Conservation (phyloP, 1,284 basidiomycete genomes). For the Tetrapyrgos nigripes region DNA sequence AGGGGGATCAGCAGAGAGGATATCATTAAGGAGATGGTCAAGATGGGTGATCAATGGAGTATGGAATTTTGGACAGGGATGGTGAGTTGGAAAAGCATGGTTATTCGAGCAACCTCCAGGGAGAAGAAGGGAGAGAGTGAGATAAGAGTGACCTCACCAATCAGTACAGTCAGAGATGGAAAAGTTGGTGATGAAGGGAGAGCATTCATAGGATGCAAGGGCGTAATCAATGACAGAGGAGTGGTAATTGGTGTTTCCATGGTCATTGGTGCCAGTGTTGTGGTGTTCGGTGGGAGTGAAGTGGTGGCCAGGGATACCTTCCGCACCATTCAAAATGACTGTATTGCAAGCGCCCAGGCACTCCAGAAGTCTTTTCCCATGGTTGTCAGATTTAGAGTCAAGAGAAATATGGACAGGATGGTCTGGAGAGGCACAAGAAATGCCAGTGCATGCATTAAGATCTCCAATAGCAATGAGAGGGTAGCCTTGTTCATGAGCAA, state of each 20-base stretch:
- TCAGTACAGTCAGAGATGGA: not conserved
- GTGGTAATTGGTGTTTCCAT: not conserved
- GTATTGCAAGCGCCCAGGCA: not conserved
- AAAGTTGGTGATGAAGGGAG: not conserved
- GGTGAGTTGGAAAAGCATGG: no score
- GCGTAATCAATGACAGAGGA: not conserved
- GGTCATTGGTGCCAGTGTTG: not conserved
- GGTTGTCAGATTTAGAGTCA: not conserved
- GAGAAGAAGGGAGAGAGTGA: not conserved
- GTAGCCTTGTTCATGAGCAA: not conserved
- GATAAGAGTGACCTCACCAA: not conserved
- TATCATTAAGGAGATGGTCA: not conserved
- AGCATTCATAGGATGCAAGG: not conserved
- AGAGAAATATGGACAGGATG: not conserved
- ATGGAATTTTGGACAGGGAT: not conserved
- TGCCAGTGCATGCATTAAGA: not conserved
- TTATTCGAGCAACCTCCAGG: not conserved
- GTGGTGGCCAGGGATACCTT: not conserved
- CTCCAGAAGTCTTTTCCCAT: not conserved
- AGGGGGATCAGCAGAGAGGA: not conserved
- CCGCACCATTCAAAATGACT: slow-evolving; percentile 1
- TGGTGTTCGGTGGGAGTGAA: slow-evolving; percentile 1
- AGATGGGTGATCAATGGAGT: not conserved
- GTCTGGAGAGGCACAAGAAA: not conserved
- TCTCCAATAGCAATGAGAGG: slow-evolving; percentile 1